Evolutionary conservation across 192 early-diverging fungal species (phyloP), one percentile per base, ranked within the genome.

Genomic region (Dimargaris verticillata): DNA sequence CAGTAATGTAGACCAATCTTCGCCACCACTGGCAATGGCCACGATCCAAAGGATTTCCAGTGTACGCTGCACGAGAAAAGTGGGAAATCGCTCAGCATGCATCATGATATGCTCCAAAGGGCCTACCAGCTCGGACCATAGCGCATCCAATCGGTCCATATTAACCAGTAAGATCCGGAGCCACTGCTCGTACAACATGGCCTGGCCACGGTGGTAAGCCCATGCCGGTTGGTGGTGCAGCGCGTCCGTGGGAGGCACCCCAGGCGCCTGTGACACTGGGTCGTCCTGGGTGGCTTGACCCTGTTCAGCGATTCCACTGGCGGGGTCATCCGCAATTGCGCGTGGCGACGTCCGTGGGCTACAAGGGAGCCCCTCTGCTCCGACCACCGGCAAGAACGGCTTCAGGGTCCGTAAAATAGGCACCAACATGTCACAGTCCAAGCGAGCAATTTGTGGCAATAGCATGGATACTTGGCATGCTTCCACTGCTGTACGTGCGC

Each of bases 41-140:
- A 92, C 70, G 65, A 81, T 62, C 43, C 91, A 67, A n/a, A 92
- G 60, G 9, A 82, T 83, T 7, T 83, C 78, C 7, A 92, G 87
- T 0, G 84, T 79, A 15, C 90, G 72, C 70, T 94, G 87, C 10
- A 95, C 74, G 20, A 91, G 65, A 41, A 86, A 63, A 0, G 75
- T 70, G 52, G 84, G 84, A 41, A 81, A 72, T 11, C 63, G 73
- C 49, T 71, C 74, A 18, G 85, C 79, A 26, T 84, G 72, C n/a
- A 75, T 72, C 20, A 97, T 61, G 54, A 95, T 86, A 22, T 73
- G 74, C 62, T 77, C 77, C 50, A 95, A 73, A 41, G 91, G 80
- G 48, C 75, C 69, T 54, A 81, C 82, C 3, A 89, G 75, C 25
- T 76, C 72, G 17, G 84, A 78, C 88, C 83, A 80, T 28, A 69